A percentile compares a stretch with the other conserved stretches of the same genome.
These are phyloP conservation scores for Cryoendolithus antarcticus DNA, from an alignment of 2,329 filamentous ascomycete species.

Conservation along the genomic window DNA sequence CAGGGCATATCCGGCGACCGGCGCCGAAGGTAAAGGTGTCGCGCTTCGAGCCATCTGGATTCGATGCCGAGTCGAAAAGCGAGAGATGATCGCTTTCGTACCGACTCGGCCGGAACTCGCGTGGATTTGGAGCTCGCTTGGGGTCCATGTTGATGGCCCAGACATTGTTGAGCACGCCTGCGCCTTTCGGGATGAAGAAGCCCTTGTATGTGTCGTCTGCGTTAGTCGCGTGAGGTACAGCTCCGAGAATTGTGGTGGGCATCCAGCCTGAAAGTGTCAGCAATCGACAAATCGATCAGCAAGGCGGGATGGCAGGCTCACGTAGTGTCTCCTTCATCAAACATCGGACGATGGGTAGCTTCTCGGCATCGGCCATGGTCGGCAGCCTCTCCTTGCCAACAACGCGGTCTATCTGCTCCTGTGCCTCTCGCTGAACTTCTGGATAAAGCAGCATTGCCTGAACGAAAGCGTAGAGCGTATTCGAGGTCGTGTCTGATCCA, in stretches of 20 bases:
- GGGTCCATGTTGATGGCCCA: conserved; percentile 27
- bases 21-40: conserved; percentile 45
- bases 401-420: conserved; percentile 31
- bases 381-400: conserved; percentile 10
- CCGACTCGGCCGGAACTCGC: conserved; percentile 25
- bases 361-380: conserved; percentile 7
- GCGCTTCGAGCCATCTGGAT: conserved; percentile 30
- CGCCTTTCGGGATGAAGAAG: conserved; percentile 23
- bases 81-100: conserved; percentile 16
- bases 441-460: conserved; percentile 29
- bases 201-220: conserved; percentile 11
- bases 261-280: conserved; percentile 9
- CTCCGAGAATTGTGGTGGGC: conserved; percentile 19
- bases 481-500: conserved; percentile 28
- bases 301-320: no score
- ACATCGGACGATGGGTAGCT: conserved; percentile 11
- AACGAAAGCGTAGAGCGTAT: conserved; percentile 18
- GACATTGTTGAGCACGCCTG: conserved; percentile 17
- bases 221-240: conserved; percentile 9
- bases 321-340: conserved; percentile 12
- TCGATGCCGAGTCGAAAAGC: conserved; percentile 19
- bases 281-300: no score
- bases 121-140: conserved; percentile 25
- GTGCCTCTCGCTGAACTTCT: conserved; percentile 40
- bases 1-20: conserved; percentile 46